phyloP scores from a whole-genome alignment of 352 stramenopile species.

The Phytophthora tubulina region DNA sequence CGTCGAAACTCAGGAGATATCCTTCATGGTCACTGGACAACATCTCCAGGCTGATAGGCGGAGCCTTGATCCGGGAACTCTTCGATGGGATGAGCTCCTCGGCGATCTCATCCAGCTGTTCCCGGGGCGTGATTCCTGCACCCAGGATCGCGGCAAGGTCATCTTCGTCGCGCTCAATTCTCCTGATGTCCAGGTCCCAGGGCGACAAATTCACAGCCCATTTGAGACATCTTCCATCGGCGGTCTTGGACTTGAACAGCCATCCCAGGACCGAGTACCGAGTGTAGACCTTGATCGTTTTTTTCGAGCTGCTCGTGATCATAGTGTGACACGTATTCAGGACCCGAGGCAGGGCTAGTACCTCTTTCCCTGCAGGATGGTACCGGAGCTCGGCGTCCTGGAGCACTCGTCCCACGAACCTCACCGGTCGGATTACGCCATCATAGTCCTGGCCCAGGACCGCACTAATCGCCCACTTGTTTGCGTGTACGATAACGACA shows the following conservation, averaged over 20 bases:
- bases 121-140: neutral
- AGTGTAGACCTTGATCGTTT: too few species aligned
- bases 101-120: constrained; percentile 1
- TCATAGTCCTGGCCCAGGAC: constrained; percentile 10
- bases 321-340: constrained; percentile 16
- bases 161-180: constrained; percentile 1
- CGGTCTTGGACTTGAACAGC: too few species aligned
- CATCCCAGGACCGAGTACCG: too few species aligned
- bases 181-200: constrained; percentile 15
- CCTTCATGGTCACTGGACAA: neutral
- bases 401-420: constrained; percentile 26
- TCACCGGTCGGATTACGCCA: constrained; percentile 24
- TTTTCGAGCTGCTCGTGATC: too few species aligned
- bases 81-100: constrained; percentile 8
- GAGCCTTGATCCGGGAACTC: constrained; percentile 2
- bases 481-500: constrained; percentile 24
- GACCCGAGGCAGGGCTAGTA: constrained; percentile 1
- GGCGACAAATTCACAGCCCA: constrained; percentile 9
- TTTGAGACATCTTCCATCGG: neutral
- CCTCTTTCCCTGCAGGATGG: constrained; percentile 7
- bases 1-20: constrained; percentile 9
- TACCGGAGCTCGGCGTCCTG: constrained; percentile 13
- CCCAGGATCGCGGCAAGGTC: too few species aligned
- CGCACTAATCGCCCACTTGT: constrained; percentile 35
- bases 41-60: constrained; percentile 8